These are phyloP conservation scores for Penicillium sclerotigenum DNA, from an alignment of 2,329 filamentous ascomycete genomes.

Conservation along the genomic window DNA sequence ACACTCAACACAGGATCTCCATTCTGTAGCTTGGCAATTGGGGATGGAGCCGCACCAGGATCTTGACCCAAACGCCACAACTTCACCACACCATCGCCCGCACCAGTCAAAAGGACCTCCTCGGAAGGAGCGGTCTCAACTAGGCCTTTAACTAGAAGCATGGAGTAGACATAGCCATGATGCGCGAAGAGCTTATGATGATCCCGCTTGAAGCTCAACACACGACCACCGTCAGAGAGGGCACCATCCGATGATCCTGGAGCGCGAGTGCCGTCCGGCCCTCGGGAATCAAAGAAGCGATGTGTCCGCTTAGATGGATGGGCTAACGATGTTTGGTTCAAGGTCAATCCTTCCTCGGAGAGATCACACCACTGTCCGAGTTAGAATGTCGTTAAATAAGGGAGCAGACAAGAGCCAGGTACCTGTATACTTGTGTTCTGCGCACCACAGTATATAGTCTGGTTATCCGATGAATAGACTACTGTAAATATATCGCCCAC, in stretches of 20 bases:
- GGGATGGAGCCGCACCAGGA: constrained; percentile 60
- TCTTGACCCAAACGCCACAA: constrained; percentile 74
- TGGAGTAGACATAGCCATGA: constrained; percentile 93
- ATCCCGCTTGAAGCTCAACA: constrained; percentile 76
- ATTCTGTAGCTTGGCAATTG: constrained; percentile 66
- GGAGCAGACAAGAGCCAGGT: constrained; percentile 3
- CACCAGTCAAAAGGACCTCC: constrained; percentile 84
- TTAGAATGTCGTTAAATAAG: constrained; percentile 16
- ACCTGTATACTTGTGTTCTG: constrained; percentile 90
- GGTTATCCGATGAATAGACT: constrained; percentile 74
- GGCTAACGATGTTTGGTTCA: constrained; percentile 58
- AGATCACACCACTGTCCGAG: constrained; percentile 69
- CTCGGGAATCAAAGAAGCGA: constrained; percentile 88
- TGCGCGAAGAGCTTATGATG: constrained; percentile 88
- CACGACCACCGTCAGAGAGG: constrained; percentile 57
- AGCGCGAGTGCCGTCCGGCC: constrained; percentile 75
- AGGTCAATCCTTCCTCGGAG: constrained; percentile 61
- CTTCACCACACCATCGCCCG: constrained; percentile 91
- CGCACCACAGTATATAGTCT: constrained; percentile 85
- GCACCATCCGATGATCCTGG: constrained; percentile 60
- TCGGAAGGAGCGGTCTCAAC: constrained; percentile 62
- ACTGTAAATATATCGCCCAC: constrained; percentile 95
- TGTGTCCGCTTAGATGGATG: constrained; percentile 77
- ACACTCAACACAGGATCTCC: constrained; percentile 70
- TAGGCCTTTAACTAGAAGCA: constrained; percentile 77